Base-by-base conservation (phyloP, 179 eudicot genomes). In the Corrigiola litoralis region DNA sequence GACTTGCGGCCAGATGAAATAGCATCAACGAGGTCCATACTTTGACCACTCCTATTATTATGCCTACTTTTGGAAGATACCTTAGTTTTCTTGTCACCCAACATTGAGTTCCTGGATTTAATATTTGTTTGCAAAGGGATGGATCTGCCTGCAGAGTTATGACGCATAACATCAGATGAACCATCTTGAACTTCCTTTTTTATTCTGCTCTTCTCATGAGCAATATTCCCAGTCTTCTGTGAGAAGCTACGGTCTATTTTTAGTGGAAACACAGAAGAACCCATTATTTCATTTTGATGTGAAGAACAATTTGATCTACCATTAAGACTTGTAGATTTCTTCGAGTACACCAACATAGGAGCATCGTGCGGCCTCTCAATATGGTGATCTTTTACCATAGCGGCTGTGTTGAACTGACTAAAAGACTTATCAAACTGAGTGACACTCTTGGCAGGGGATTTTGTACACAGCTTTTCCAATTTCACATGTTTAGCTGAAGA, bases 311-410 rank as follows among this genome's bases (percentile, higher is more conserved):
- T 50, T 33, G 24, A 41, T 63, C 20, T 68, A 56, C 70, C 44
- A 46, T 23, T 16, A 29, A 2, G 5, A 38, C 29, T 4, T 16
- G 45, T 37, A 49, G 49, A 44, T 34, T 36, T 63, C 27, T 25
- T 65, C 23, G 70, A 45, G 33, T 50, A 49, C 57, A 40, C 60
- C 69, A 56, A 46, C 51, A 71, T 20, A 36, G 75, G 69, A 37
- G 45, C 56, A 66, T 50, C 57, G 32, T 52, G 71, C 6, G 45
- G 25, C 33, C 58, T 17, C 40, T 59, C 42, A 59, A 50, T 49
- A n/a, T 25, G 63, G 46, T 40, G 49, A 69, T 69, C 61, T 58
- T 48, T 57, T 49, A 58, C 17, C 12, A 45, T 2, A 21, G 41
- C 46, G 25, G 66, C 17, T 33, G 31, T 40, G 46, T 57, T 45